Evolutionary conservation across 306 rosid genomes (phyloP).

Genomic region (Rubus idaeus): DNA sequence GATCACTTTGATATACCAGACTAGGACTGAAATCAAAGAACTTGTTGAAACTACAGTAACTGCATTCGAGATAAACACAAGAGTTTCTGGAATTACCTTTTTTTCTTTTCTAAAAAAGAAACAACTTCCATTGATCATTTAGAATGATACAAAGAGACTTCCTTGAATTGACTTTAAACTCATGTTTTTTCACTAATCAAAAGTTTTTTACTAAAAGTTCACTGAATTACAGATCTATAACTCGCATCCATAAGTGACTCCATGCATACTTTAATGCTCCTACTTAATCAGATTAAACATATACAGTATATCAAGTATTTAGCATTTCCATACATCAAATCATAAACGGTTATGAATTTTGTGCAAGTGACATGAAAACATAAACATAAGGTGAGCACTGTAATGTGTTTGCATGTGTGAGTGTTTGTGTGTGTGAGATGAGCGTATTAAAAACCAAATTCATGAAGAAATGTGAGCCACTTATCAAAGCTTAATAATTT

Average conservation of each 20-base stretch:
- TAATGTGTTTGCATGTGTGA: background rate
- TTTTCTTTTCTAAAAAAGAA: background rate
- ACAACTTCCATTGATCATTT: background rate
- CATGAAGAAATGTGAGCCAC: background rate
- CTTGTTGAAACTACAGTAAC: background rate
- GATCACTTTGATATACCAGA: background rate
- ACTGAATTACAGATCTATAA: background rate
- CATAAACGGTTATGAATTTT: background rate
- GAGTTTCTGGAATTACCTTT: background rate
- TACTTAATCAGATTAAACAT: background rate
- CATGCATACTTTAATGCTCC: background rate
- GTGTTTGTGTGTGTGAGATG: background rate
- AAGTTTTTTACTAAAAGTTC: background rate
- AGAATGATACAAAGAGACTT: background rate
- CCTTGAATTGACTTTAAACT: background rate
- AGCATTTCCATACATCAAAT: background rate
- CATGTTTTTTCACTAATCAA: background rate
- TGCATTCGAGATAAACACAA: background rate
- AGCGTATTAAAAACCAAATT: background rate
- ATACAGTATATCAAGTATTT: background rate
- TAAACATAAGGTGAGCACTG: background rate
- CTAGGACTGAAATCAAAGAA: background rate
- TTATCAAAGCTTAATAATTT: background rate
- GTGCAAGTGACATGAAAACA: background rate
- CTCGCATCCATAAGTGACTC: background rate